Conservation (phyloP, 2,329 filamentous ascomycete species). For the Alternaria incomplexa region DNA sequence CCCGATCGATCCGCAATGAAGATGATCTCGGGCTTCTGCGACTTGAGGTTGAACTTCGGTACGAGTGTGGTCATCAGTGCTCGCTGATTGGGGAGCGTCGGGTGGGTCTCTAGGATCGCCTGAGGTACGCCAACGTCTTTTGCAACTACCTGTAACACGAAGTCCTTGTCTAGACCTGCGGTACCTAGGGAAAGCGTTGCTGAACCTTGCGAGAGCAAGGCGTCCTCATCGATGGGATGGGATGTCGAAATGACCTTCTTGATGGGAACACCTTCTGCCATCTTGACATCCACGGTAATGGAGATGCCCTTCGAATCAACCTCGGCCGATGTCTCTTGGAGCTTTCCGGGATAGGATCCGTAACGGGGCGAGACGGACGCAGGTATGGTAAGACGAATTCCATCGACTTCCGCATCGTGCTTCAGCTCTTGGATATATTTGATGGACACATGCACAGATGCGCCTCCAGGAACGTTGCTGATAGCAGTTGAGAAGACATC, state of each 20-base stretch:
- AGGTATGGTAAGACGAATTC: conserved; percentile 6
- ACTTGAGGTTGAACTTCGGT: conserved; percentile 9
- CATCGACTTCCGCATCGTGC: conserved; percentile 10
- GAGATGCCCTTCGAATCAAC: not conserved
- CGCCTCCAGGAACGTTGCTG: not conserved
- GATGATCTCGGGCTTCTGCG: conserved; percentile 8
- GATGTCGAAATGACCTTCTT: conserved; percentile 8
- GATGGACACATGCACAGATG: not conserved
- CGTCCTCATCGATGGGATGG: conserved; percentile 1
- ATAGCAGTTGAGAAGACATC: conserved; percentile 10
- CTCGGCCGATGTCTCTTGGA: not conserved
- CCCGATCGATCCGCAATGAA: conserved; percentile 11
- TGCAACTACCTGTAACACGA: conserved; percentile 5
- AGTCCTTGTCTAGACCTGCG: not conserved
- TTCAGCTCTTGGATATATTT: conserved; percentile 10
- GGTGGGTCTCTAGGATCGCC: conserved; percentile 3
- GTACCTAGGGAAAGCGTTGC: not conserved
- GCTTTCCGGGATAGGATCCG: not conserved
- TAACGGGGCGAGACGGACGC: conserved; percentile 1
- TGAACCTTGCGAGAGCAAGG: not conserved
- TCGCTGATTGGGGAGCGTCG: conserved; percentile 2
- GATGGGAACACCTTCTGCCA: not conserved
- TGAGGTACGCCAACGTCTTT: conserved; percentile 8
- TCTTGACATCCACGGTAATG: conserved; percentile 7
- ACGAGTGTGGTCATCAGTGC: conserved; percentile 8